Percentiles rank a stretch among this genome's conserved stretches.
Evolutionary conservation across 768 basidiomycete genomes (phyloP).

Genomic region (Tephrocybe sp.): DNA sequence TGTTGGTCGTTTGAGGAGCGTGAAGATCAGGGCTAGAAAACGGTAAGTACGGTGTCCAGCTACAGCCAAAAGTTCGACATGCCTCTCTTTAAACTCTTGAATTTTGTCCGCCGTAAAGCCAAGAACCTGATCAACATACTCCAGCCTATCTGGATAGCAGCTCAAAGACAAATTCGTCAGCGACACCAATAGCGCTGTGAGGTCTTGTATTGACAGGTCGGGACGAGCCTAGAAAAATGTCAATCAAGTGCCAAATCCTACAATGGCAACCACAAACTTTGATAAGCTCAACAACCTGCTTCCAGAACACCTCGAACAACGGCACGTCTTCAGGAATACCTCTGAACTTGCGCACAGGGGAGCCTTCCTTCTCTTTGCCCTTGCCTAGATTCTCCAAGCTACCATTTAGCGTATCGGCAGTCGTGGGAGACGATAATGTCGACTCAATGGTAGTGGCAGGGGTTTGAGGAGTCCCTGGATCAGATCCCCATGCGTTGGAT

Average conservation of each 20-base stretch:
- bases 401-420: constrained; percentile 22
- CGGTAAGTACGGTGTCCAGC: constrained; percentile 2
- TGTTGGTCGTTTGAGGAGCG: constrained; percentile 79
- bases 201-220: constrained; percentile 95
- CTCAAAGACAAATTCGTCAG: constrained; percentile 92
- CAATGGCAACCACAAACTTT: constrained; percentile 52
- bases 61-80: background rate
- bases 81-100: constrained; percentile 83
- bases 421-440: constrained; percentile 26
- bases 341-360: constrained; percentile 77
- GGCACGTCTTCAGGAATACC: constrained; percentile 95
- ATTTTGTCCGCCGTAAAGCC: constrained; percentile 87
- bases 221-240: constrained; percentile 77
- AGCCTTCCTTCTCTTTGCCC: constrained; percentile 61
- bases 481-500: constrained; percentile 42
- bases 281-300: constrained; percentile 96
- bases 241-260: background rate
- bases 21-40: constrained; percentile 78
- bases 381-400: constrained; percentile 34
- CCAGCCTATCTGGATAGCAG: constrained; percentile 95
- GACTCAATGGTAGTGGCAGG: constrained; percentile 28
- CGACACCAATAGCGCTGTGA: constrained; percentile 94
- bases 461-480: constrained; percentile 36
- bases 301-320: constrained; percentile 98
- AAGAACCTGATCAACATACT: constrained; percentile 96